phyloP scores from a whole-genome alignment of 352 stramenopile species.

The Phytophthora pinifolia region DNA sequence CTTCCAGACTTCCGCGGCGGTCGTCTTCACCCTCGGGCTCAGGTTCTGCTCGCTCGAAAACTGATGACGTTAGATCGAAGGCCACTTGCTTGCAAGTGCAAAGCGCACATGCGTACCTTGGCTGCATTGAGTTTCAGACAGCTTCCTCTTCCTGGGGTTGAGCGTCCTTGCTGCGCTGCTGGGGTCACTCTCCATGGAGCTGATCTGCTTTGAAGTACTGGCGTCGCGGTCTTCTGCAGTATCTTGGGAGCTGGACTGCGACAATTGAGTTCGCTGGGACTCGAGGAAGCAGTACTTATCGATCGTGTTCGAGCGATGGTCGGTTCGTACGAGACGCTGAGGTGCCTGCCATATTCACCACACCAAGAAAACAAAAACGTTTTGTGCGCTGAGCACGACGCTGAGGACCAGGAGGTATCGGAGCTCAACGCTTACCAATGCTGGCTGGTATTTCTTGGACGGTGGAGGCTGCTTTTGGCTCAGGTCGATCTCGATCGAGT shows the following conservation, averaged over 20 bases:
- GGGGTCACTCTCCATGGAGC: constrained; percentile 3
- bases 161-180: constrained; percentile 1
- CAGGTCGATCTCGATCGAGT: constrained; percentile 61
- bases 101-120: constrained; percentile 17
- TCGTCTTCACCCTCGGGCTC: constrained; percentile 30
- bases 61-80: neutral
- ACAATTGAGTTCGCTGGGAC: constrained; percentile 64
- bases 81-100: neutral
- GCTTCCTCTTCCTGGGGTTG: constrained; percentile 32
- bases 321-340: constrained; percentile 79
- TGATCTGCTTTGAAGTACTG: constrained; percentile 8
- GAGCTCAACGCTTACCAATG: constrained; percentile 38
- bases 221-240: constrained; percentile 17
- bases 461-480: constrained; percentile 52
- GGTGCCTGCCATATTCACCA: constrained; percentile 45
- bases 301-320: constrained; percentile 85
- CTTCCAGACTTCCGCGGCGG: constrained; percentile 39
- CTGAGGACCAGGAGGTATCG: neutral
- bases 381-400: neutral
- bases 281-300: constrained; percentile 85
- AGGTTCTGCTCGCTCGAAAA: constrained; percentile 20
- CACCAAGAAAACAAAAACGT: constrained; percentile 1
- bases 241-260: constrained; percentile 29
- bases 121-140: constrained; percentile 26
- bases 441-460: constrained; percentile 73